Base-by-base conservation (phyloP, 1,284 basidiomycete genomes). In the Apiotrichum montevideense region DNA sequence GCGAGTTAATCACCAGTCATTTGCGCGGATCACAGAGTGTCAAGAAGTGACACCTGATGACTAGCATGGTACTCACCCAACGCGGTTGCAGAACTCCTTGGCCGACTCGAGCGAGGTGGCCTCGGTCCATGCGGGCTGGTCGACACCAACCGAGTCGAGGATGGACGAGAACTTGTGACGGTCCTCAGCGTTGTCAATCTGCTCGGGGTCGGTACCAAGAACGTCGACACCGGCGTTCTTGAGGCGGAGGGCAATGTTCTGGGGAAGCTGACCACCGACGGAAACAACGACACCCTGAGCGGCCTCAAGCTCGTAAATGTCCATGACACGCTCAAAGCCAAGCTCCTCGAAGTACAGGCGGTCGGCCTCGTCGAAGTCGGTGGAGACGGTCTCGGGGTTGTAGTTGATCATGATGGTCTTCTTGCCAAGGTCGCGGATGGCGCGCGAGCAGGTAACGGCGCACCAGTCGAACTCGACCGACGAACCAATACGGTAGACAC, bases 391-490 rank as follows among this genome's bases (percentile, higher is more conserved):
- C 79, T 99, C 96, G 14, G 95, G 96, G 79, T 98, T 98, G 80
- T 99, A 98, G 82, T 98, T 99, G 83, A 99, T 84, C 95, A 98
- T 98, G 80, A 98, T 87, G 45, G 96, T 98, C 80, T 86, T 85
- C 78, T 90, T 87, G 72, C 93, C 93, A 84, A 93, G 88, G 63
- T 87, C 85, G 64, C 94, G 83, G 63, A 98, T 84, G 71, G 87
- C 88, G 63, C 96, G 84, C 43, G 93, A 91, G 75, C 94, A 98
- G 3, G 94, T 98, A 51, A 98, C 96, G 35, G 96, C 96, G 75
- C 96, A 99, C 96, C 96, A 99, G 78, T 99, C 96, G 75, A 99
- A 99, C 80, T 99, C 96, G 73, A 99, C 96, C 62, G 90, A 95
- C 74, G 87, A 90, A 55, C 96, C 96, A 68, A 99, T 98, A 57